Percentiles rank a stretch among this genome's conserved stretches.
These are phyloP conservation scores for Coffea humblotiana DNA, from an alignment of 305 asterid species.

Conservation along the genomic window DNA sequence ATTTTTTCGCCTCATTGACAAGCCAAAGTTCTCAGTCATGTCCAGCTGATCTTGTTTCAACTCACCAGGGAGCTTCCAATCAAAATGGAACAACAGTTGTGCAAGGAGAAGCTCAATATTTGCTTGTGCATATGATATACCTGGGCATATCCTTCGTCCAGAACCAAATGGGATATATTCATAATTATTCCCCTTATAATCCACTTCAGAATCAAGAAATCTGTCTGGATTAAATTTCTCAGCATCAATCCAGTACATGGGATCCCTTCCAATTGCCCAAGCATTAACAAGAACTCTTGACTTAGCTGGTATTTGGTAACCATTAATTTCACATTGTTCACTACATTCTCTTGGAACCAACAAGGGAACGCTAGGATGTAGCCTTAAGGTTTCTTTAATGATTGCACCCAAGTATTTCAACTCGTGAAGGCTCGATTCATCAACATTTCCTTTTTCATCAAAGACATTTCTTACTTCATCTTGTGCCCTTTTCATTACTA, in stretches of 20 bases:
- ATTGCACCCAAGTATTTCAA: slow-evolving; percentile 5
- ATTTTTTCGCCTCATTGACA: background rate
- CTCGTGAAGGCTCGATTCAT: background rate
- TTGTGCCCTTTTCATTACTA: background rate
- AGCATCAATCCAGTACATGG: background rate
- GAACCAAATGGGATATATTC: slow-evolving; percentile 2
- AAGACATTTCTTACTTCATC: too few relatives aligned
- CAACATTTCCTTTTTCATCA: background rate
- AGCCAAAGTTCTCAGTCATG: background rate
- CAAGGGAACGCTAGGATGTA: background rate
- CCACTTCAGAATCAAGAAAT: background rate
- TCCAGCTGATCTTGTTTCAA: background rate
- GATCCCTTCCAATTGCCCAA: slow-evolving; percentile 1
- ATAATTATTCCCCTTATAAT: background rate
- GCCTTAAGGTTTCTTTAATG: background rate
- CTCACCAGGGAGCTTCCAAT: background rate
- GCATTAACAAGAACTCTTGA: background rate
- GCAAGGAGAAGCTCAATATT: background rate
- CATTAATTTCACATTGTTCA: background rate
- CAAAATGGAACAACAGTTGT: background rate
- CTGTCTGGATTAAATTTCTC: background rate
- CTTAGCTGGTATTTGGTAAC: background rate
- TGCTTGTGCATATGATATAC: background rate
- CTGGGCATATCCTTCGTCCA: background rate
- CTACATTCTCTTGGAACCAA: background rate